Conservation (phyloP, 371 early-diverging fungal genomes). For the Basidiobolus meristosporus region DNA sequence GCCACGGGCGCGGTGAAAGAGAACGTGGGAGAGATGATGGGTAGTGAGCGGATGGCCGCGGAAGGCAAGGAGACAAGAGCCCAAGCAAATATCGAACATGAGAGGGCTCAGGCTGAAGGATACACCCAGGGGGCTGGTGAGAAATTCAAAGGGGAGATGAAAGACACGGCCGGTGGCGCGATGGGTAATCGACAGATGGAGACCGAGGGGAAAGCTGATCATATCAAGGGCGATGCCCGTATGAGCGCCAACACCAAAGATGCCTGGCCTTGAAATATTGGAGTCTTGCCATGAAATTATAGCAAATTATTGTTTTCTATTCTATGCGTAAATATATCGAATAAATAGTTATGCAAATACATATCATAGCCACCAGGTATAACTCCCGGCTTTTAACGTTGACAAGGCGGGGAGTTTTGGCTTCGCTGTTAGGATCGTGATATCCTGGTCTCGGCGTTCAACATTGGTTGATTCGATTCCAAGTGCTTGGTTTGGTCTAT, state of each 20-base stretch:
- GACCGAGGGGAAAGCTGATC: conserved; percentile 16
- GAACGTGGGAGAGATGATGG: conserved; percentile 5
- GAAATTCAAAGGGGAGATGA: conserved; percentile 15
- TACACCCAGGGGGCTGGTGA: conserved; percentile 9
- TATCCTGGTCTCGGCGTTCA: no score
- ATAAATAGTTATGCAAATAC: no score
- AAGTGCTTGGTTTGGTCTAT: no score
- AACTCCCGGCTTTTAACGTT: no score
- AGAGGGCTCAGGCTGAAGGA: conserved; percentile 5
- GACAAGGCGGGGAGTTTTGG: no score
- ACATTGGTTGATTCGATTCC: no score
- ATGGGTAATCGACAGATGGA: conserved; percentile 14
- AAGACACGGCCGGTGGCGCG: conserved; percentile 16
- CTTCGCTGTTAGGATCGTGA: no score
- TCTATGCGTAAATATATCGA: no score
- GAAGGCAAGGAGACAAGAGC: conserved; percentile 14
- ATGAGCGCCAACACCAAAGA: not conserved
- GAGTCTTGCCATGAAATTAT: no score
- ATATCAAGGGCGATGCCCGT: conserved; percentile 4
- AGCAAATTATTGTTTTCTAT: no score
- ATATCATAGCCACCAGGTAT: no score
- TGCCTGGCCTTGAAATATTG: no score
- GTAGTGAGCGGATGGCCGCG: conserved; percentile 10
- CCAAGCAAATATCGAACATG: conserved; percentile 2
- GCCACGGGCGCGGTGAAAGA: conserved; percentile 9